Conservation (phyloP, 805 yeast species). For the Helenozyma baotianmanensis region DNA sequence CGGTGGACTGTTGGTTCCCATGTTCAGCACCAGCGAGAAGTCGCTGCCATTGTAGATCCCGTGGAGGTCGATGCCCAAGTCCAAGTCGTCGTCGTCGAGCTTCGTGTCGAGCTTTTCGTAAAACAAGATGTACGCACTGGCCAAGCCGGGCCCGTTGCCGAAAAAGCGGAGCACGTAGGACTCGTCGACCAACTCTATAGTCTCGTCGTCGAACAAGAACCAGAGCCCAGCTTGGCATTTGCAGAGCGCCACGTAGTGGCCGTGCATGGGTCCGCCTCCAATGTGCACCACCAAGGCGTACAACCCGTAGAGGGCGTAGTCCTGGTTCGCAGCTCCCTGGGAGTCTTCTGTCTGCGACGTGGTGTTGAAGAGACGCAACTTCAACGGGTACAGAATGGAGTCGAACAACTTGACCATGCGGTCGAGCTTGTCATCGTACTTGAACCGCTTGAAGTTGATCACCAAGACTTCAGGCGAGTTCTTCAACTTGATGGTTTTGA, state of each 20-base stretch:
- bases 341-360: conserved; percentile 23
- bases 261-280: conserved; percentile 98
- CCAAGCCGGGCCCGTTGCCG: conserved; percentile 83
- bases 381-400: conserved; percentile 74
- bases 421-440: conserved; percentile 79
- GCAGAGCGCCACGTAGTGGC: conserved; percentile 87
- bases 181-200: conserved; percentile 85
- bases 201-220: conserved; percentile 93
- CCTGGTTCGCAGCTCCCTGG: conserved; percentile 27
- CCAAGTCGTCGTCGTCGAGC: conserved; percentile 35
- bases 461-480: conserved; percentile 74
- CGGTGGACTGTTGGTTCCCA: conserved; percentile 2
- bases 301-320: conserved; percentile 59
- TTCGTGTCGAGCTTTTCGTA: conserved; percentile 50
- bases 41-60: conserved; percentile 63
- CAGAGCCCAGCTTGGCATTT: conserved; percentile 78
- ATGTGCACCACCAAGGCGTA: conserved; percentile 87
- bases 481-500: conserved; percentile 78
- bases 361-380: conserved; percentile 65
- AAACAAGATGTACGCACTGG: conserved; percentile 87
- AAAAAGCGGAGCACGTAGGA: conserved; percentile 77
- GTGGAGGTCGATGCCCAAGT: conserved; percentile 59
- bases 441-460: conserved; percentile 85
- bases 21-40: conserved; percentile 12
- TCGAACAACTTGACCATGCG: conserved; percentile 83